Percentiles rank a stretch among this genome's conserved stretches.
phyloP scores from a whole-genome alignment of 306 rosid genomes.

The Mucuna pruriens region DNA sequence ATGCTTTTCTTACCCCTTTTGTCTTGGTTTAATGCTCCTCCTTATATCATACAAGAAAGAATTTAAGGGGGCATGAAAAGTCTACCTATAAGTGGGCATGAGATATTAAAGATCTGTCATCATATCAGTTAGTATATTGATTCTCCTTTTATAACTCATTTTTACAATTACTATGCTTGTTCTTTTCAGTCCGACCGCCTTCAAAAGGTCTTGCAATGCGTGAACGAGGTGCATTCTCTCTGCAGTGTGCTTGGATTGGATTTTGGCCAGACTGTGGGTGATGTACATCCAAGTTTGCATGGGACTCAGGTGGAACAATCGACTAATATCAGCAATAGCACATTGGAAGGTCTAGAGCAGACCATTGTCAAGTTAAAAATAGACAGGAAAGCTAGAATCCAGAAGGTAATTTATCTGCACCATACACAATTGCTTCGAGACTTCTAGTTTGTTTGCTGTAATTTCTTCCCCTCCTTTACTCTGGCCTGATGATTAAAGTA shows the following conservation, averaged over 20 bases:
- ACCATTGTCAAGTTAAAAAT: slow-evolving; percentile 70
- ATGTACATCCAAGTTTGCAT: slow-evolving; percentile 93
- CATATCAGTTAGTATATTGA: background rate
- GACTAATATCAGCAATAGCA: slow-evolving; percentile 83
- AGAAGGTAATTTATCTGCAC: slow-evolving; percentile 58
- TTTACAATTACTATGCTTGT: slow-evolving; percentile 18
- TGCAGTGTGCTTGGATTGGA: slow-evolving; percentile 90
- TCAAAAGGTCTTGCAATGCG: slow-evolving; percentile 82
- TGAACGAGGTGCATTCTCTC: slow-evolving; percentile 90
- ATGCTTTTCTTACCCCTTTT: background rate
- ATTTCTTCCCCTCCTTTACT: background rate
- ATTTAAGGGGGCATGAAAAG: background rate
- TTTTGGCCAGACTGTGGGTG: slow-evolving; percentile 81
- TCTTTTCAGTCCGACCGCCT: slow-evolving; percentile 85
- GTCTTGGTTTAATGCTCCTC: background rate
- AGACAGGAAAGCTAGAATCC: slow-evolving; percentile 75
- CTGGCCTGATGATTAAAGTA: background rate
- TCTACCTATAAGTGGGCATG: background rate
- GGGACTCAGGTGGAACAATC: slow-evolving; percentile 71
- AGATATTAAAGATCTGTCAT: background rate
- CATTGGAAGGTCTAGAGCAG: slow-evolving; percentile 89
- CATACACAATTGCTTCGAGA: background rate
- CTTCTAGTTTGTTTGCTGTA: slow-evolving; percentile 13
- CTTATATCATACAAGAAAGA: background rate
- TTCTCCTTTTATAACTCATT: slow-evolving; percentile 10